Conservation (phyloP, 306 rosid genomes). For the Prinsepia uniflora region DNA sequence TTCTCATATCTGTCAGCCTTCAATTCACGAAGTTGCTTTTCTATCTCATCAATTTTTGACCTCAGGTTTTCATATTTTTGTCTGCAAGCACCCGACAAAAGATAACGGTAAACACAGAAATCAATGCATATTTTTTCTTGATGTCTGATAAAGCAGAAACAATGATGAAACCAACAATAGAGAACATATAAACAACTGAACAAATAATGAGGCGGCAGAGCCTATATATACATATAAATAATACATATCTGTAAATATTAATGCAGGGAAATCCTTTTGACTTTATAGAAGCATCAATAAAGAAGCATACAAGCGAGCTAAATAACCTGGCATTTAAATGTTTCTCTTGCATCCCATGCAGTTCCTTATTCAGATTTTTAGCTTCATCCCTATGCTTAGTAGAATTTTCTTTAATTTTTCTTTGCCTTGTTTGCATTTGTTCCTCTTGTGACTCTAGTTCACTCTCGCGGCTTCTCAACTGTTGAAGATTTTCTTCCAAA, state of each 20-base stretch:
- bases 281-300: not conserved
- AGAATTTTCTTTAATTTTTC: constrained; percentile 58
- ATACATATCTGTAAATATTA: too few relatives aligned
- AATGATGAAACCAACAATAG: not conserved
- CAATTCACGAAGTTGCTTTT: constrained; percentile 83
- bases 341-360: constrained; percentile 65
- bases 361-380: constrained; percentile 52
- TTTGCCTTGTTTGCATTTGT: constrained; percentile 68
- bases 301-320: constrained; percentile 9
- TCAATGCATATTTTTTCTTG: not conserved
- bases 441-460: constrained; percentile 73
- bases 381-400: constrained; percentile 48
- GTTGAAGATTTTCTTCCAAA: constrained; percentile 91
- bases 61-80: constrained; percentile 63
- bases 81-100: constrained; percentile 41
- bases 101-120: not conserved
- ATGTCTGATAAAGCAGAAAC: not conserved
- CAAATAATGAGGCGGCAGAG: not conserved
- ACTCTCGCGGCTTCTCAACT: constrained; percentile 60
- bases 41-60: constrained; percentile 70
- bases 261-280: too few relatives aligned
- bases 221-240: not conserved
- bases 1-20: constrained; percentile 95
- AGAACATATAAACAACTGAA: constrained; percentile 6
- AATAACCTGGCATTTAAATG: constrained; percentile 72